A percentile compares a stretch with the other conserved stretches of the same genome.
Conservation (phyloP, 2,329 filamentous ascomycete genomes). For the Lachnellula suecica region DNA sequence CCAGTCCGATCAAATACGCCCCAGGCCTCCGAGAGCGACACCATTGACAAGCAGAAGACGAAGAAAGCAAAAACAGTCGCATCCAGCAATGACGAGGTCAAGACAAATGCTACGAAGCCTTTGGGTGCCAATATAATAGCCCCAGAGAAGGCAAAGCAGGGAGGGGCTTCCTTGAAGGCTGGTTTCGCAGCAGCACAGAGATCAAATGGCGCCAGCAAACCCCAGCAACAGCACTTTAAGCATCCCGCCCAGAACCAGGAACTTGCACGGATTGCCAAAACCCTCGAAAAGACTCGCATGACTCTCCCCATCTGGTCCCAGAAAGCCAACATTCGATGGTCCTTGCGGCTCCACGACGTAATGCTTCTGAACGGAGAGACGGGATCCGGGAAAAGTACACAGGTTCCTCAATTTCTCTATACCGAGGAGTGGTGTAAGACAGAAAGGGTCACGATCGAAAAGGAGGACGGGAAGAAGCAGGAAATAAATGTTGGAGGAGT, state of each 20-base stretch:
- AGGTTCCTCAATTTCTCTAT: constrained; percentile 88
- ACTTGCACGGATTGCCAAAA: constrained; percentile 13
- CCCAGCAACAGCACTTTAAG: neutral
- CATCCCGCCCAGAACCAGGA: constrained; percentile 16
- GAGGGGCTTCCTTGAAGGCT: neutral
- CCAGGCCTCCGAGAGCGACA: neutral
- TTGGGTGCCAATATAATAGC: neutral
- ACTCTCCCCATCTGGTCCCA: constrained; percentile 32
- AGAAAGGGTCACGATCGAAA: constrained; percentile 51
- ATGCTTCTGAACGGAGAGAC: constrained; percentile 91
- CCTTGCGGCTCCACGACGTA: constrained; percentile 52
- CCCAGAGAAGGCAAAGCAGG: neutral
- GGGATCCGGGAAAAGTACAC: constrained; percentile 94
- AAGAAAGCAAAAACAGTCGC: constrained; percentile 31
- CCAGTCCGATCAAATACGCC: neutral
- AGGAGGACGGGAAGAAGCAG: constrained; percentile 33
- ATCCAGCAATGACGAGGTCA: neutral
- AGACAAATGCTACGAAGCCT: neutral
- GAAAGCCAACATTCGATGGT: constrained; percentile 27
- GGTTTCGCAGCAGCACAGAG: constrained; percentile 2
- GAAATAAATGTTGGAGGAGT: constrained; percentile 67
- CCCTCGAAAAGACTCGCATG: constrained; percentile 25
- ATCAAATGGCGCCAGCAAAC: constrained; percentile 2
- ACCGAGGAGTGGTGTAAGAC: constrained; percentile 76
- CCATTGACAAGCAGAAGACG: constrained; percentile 19